Percentiles rank a stretch among this genome's conserved stretches.
These are phyloP conservation scores for Penicillium sp. DNA, from an alignment of 2,329 filamentous ascomycete genomes.

Conservation along the genomic window DNA sequence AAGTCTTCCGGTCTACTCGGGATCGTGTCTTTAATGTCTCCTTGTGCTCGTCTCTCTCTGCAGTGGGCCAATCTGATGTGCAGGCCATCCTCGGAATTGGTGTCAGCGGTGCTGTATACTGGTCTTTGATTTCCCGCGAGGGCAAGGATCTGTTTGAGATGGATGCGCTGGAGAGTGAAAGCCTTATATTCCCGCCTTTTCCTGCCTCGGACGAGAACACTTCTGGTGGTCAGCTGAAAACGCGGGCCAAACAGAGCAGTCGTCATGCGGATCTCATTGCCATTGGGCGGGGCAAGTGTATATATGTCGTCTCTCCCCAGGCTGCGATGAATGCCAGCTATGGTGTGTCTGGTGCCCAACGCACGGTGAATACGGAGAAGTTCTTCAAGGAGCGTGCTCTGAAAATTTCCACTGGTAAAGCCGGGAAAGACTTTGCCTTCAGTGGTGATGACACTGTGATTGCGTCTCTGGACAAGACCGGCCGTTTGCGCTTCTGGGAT, in stretches of 20 bases:
- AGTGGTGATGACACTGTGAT: slow-evolving; percentile 95
- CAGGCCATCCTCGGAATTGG: slow-evolving; percentile 91
- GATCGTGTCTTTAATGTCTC: slow-evolving; percentile 95
- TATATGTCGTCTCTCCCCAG: slow-evolving; percentile 75
- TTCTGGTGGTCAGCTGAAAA: slow-evolving; percentile 91
- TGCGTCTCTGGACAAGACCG: slow-evolving; percentile 94
- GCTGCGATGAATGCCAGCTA: slow-evolving; percentile 54
- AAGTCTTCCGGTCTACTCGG: slow-evolving; percentile 85
- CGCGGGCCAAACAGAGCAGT: slow-evolving; percentile 84
- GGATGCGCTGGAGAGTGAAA: slow-evolving; percentile 76
- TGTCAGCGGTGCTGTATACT: slow-evolving; percentile 95
- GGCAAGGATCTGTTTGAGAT: slow-evolving; percentile 78
- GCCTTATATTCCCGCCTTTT: slow-evolving; percentile 85
- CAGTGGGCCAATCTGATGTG: slow-evolving; percentile 56
- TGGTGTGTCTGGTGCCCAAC: slow-evolving; percentile 50
- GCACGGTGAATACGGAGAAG: slow-evolving; percentile 78
- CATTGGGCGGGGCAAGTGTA: slow-evolving; percentile 91
- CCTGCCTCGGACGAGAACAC: slow-evolving; percentile 84
- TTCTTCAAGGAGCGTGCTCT: slow-evolving; percentile 83
- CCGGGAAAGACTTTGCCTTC: slow-evolving; percentile 96
- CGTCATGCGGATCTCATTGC: slow-evolving; percentile 92
- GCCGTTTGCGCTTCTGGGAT: slow-evolving; percentile 97
- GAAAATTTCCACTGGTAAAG: slow-evolving; percentile 95
- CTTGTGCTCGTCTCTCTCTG: slow-evolving; percentile 67
- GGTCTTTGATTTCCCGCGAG: slow-evolving; percentile 75